phyloP scores from a whole-genome alignment of 73 alveolate species.

The Symbiodinium pilosum region DNA sequence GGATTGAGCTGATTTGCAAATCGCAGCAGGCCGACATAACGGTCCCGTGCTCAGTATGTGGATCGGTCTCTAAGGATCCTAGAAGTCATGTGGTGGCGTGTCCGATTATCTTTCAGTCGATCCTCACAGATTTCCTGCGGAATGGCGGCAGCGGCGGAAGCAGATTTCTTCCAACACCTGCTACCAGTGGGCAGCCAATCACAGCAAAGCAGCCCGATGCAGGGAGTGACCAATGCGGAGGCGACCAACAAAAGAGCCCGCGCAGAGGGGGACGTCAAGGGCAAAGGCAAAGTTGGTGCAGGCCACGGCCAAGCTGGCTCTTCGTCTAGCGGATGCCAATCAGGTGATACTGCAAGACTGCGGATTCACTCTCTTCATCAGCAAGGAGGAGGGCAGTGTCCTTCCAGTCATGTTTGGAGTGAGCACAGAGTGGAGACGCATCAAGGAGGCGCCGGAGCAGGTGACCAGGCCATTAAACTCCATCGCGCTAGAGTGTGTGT shows the following conservation, averaged over 20 bases:
- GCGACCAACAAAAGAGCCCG: neutral
- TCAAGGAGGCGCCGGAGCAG: neutral
- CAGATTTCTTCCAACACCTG: neutral
- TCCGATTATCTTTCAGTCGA: neutral
- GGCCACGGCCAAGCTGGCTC: neutral
- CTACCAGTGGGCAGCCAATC: neutral
- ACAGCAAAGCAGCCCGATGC: neutral
- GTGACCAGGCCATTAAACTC: neutral
- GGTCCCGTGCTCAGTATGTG: neutral
- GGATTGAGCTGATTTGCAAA: neutral
- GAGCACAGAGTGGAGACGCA: neutral
- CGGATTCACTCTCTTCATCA: neutral
- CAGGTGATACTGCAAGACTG: too few species aligned
- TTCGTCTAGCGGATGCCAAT: neutral
- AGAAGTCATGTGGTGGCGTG: neutral
- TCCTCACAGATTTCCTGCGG: neutral
- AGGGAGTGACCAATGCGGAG: neutral
- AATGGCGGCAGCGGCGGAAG: neutral
- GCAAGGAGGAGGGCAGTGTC: neutral
- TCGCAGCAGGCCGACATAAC: neutral
- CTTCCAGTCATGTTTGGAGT: neutral
- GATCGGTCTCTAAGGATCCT: neutral
- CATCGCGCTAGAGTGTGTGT: neutral
- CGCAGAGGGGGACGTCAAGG: neutral
- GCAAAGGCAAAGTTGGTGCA: neutral